These are phyloP conservation scores for Microsporum audouinii DNA, from an alignment of 2,329 filamentous ascomycete species.

Conservation along the genomic window DNA sequence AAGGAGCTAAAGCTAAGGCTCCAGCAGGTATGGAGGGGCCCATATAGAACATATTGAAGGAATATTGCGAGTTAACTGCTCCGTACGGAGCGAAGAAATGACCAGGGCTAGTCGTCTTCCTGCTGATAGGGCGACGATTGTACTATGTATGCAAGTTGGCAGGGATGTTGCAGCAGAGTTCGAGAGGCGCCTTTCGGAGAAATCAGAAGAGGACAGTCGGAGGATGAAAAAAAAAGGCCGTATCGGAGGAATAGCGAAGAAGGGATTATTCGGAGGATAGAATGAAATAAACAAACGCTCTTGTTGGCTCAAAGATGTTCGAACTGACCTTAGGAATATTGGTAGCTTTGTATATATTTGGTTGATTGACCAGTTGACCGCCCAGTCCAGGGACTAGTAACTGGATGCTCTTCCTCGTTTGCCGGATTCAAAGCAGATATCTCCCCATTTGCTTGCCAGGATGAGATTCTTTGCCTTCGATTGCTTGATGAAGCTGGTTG, in stretches of 20 bases:
- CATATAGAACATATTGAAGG: not conserved
- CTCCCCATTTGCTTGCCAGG: not conserved
- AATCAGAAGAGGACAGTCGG: not conserved
- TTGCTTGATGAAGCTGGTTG: not conserved
- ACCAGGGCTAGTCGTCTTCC: not conserved
- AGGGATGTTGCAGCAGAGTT: not conserved
- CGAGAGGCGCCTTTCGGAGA: not conserved
- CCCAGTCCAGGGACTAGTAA: not conserved
- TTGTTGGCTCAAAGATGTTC: not conserved
- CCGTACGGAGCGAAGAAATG: not conserved
- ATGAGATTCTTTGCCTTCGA: not conserved
- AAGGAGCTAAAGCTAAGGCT: not conserved
- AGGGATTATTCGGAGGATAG: not conserved
- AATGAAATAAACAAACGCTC: not conserved
- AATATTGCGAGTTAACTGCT: not conserved
- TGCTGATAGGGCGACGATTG: too few relatives aligned
- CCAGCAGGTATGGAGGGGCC: not conserved
- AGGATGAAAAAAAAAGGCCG: not conserved
- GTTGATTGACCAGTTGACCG: not conserved
- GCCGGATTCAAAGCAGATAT: not conserved
- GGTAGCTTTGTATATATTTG: not conserved
- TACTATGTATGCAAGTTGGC: not conserved
- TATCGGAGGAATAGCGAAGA: not conserved
- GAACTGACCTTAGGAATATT: not conserved
- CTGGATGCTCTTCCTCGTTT: not conserved